Percentiles rank a stretch among this genome's conserved stretches.
Evolutionary conservation across 345 rosid species (phyloP).

Genomic region (sweet orange (Citrus sinensis)): DNA sequence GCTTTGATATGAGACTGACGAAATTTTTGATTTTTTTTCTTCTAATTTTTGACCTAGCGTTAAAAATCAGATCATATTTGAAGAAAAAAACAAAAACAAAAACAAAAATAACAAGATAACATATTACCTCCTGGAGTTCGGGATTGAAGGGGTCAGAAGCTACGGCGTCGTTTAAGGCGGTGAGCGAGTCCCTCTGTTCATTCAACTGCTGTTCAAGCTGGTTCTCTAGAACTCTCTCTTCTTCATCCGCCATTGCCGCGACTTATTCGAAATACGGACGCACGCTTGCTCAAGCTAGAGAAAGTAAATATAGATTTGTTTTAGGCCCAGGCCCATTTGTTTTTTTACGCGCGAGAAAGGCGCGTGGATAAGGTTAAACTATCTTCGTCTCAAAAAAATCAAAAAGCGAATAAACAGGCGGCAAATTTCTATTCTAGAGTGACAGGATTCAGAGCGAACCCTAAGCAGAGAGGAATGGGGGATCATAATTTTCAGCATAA

Average conservation of each 20-base stretch:
- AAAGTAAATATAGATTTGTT: not conserved
- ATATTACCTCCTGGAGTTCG: constrained; percentile 66
- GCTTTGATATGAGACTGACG: not conserved
- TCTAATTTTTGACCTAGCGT: not conserved
- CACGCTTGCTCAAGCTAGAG: not conserved
- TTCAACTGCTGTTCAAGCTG: constrained; percentile 67
- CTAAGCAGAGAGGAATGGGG: constrained; percentile 25
- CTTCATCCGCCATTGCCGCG: constrained; percentile 56
- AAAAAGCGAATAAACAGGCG: not conserved
- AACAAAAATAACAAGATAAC: not conserved
- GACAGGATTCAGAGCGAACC: not conserved
- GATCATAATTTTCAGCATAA: constrained; percentile 27
- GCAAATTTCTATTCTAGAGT: not conserved
- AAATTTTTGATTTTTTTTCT: not conserved
- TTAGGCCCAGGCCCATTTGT: not conserved
- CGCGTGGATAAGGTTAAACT: not conserved
- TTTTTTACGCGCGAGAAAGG: not conserved
- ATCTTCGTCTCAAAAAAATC: not conserved
- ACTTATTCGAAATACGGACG: not conserved
- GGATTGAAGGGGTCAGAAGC: constrained; percentile 57
- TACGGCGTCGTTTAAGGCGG: constrained; percentile 65
- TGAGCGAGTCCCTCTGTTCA: constrained; percentile 75
- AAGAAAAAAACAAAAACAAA: not conserved
- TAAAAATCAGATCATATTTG: not conserved
- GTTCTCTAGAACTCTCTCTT: constrained; percentile 67